A percentile compares a stretch with the other conserved stretches of the same genome.
phyloP scores from a whole-genome alignment of 257 asterid genomes.

The Capsicum chinense region DNA sequence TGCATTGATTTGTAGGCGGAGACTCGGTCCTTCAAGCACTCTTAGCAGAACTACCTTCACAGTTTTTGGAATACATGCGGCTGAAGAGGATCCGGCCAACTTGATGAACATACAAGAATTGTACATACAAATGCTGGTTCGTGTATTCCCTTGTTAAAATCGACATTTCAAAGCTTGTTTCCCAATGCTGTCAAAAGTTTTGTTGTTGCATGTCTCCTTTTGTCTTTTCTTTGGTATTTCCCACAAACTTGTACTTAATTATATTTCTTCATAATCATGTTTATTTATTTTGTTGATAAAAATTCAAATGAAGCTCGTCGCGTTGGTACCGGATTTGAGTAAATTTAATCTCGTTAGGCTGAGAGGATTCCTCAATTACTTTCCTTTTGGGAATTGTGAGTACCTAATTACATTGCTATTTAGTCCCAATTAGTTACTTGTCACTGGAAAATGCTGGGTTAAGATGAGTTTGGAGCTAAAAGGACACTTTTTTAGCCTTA shows the following conservation, averaged over 20 bases:
- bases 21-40: constrained; percentile 84
- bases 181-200: background rate
- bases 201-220: background rate
- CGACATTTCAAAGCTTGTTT: constrained; percentile 8
- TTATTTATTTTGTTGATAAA: constrained; percentile 7
- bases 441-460: background rate
- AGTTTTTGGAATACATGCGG: constrained; percentile 73
- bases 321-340: constrained; percentile 13
- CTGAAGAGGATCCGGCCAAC: constrained; percentile 53
- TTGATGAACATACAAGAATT: constrained; percentile 42
- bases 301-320: background rate
- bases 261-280: constrained; percentile 14
- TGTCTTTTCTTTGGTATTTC: background rate
- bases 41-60: constrained; percentile 88
- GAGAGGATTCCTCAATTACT: background rate
- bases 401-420: background rate
- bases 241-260: constrained; percentile 22
- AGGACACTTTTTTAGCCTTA: no score
- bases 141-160: background rate
- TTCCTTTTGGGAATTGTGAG: background rate
- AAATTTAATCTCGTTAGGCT: background rate
- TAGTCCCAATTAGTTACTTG: background rate
- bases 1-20: constrained; percentile 61
- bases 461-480: background rate
- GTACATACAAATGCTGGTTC: constrained; percentile 52